A percentile compares a stretch with the other conserved stretches of the same genome.
These are phyloP conservation scores for Furcasterigmium sp. DNA, from an alignment of 2,329 filamentous ascomycete genomes.

Conservation along the genomic window DNA sequence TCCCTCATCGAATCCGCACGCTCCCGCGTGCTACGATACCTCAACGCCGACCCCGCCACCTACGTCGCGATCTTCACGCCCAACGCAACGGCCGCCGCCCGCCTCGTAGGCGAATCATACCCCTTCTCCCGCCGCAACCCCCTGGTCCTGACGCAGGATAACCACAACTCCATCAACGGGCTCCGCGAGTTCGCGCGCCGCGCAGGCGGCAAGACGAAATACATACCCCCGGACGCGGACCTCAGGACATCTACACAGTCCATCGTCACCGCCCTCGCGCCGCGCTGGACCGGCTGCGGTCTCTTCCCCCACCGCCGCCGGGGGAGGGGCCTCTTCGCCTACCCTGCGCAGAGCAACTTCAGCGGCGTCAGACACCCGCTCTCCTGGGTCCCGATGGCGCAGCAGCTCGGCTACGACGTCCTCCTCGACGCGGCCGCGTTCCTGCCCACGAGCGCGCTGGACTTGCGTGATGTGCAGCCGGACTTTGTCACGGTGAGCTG, in stretches of 20 bases:
- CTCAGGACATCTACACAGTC: slow-evolving; percentile 21
- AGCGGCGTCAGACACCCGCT: slow-evolving; percentile 35
- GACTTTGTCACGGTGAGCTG: slow-evolving; percentile 33
- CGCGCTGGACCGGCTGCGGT: neutral
- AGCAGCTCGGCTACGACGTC: slow-evolving; percentile 31
- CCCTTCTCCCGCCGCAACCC: slow-evolving; percentile 19
- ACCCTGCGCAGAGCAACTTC: slow-evolving; percentile 41
- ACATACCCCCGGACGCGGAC: slow-evolving; percentile 22
- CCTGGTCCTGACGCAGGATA: slow-evolving; percentile 32
- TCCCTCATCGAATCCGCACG: slow-evolving; percentile 24
- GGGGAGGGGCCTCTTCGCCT: slow-evolving; percentile 32
- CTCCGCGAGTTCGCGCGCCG: slow-evolving; percentile 28
- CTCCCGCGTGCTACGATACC: slow-evolving; percentile 22
- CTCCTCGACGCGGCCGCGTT: slow-evolving; percentile 34
- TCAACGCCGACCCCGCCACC: slow-evolving; percentile 28
- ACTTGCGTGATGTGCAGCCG: slow-evolving; percentile 25
- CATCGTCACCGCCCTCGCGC: slow-evolving; percentile 18
- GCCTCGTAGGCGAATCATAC: slow-evolving; percentile 33
- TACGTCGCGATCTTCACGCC: slow-evolving; percentile 34
- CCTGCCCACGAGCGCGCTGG: slow-evolving; percentile 27
- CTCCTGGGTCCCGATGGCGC: slow-evolving; percentile 26
- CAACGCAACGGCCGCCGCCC: slow-evolving; percentile 32
- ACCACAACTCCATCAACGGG: slow-evolving; percentile 37
- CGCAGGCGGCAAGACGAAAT: slow-evolving; percentile 17
- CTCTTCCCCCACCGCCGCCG: neutral